Evolutionary conservation across 2,329 filamentous ascomycete species (phyloP).

Genomic region (Septoria petroselini): DNA sequence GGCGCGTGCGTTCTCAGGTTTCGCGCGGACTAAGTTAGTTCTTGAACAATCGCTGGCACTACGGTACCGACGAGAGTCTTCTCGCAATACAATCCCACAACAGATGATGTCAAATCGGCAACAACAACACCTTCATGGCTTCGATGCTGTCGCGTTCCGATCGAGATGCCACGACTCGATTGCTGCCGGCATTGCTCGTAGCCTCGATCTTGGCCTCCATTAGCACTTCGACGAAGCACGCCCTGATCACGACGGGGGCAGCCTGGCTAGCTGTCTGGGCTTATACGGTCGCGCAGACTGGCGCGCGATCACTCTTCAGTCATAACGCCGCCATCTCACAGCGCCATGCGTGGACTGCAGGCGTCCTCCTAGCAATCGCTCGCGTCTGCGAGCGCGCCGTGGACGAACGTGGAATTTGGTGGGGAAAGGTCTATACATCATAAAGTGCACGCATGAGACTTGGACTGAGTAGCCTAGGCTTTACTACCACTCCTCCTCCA

Average conservation of each 20-base stretch:
- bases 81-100: background rate
- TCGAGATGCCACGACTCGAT: conserved; percentile 26
- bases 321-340: conserved; percentile 31
- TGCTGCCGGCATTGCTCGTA: conserved; percentile 38
- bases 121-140: conserved; percentile 19
- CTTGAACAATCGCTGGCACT: background rate
- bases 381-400: conserved; percentile 46
- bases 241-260: conserved; percentile 43
- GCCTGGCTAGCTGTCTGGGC: conserved; percentile 45
- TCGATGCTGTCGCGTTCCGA: conserved; percentile 28
- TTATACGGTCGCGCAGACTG: conserved; percentile 36
- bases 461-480: conserved; percentile 26
- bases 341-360: conserved; percentile 41
- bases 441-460: conserved; percentile 29
- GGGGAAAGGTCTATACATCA: conserved; percentile 43
- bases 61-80: background rate
- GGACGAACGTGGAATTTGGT: conserved; percentile 45
- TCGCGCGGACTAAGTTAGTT: too few relatives aligned
- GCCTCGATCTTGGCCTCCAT: conserved; percentile 30
- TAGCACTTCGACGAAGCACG: conserved; percentile 20
- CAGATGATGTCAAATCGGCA: background rate
- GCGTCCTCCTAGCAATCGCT: conserved; percentile 43
- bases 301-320: conserved; percentile 26
- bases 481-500: conserved; percentile 32
- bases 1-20: too few relatives aligned